phyloP scores from a whole-genome alignment of 2,329 filamentous ascomycete genomes.

The Dactylonectria macrodidyma region DNA sequence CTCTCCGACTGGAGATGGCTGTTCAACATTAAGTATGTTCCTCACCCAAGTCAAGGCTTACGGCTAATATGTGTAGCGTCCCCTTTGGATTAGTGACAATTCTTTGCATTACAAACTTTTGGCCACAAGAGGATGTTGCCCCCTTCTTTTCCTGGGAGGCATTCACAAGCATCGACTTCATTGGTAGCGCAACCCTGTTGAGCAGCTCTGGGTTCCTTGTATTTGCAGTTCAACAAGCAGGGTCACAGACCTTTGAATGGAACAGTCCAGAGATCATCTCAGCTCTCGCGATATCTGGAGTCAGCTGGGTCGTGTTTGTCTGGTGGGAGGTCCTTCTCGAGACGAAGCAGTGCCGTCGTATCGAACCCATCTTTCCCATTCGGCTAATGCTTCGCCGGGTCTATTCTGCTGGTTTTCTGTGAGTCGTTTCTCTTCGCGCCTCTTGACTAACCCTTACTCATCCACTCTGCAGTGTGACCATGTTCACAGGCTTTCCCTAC shows the following conservation, averaged over 20 bases:
- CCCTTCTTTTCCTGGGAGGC: conserved; percentile 58
- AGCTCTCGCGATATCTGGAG: conserved; percentile 62
- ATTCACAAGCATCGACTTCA: conserved; percentile 65
- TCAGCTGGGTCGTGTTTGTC: conserved; percentile 65
- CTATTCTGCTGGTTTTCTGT: conserved; percentile 67
- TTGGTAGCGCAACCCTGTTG: conserved; percentile 66
- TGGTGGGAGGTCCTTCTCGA: conserved; percentile 66
- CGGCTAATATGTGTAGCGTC: conserved; percentile 55
- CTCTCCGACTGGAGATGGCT: conserved; percentile 71
- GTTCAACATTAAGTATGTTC: conserved; percentile 72
- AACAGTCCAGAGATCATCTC: conserved; percentile 64
- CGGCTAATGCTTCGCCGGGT: conserved; percentile 63
- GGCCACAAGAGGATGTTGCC: conserved; percentile 57
- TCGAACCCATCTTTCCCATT: conserved; percentile 71
- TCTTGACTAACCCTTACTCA: background rate
- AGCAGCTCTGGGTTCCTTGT: conserved; percentile 68
- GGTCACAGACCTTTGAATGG: conserved; percentile 67
- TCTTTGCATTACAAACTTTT: conserved; percentile 62
- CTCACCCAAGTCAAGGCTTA: background rate
- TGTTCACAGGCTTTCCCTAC: conserved; percentile 71
- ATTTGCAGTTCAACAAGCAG: conserved; percentile 70
- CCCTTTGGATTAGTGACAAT: conserved; percentile 65
- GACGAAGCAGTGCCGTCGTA: conserved; percentile 52
- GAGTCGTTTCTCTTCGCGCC: conserved; percentile 41
- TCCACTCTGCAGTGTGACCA: conserved; percentile 62